Percentiles rank a stretch among this genome's conserved stretches.
phyloP scores from a whole-genome alignment of 495 filamentous ascomycete genomes.

The Penicillium samsonianum region DNA sequence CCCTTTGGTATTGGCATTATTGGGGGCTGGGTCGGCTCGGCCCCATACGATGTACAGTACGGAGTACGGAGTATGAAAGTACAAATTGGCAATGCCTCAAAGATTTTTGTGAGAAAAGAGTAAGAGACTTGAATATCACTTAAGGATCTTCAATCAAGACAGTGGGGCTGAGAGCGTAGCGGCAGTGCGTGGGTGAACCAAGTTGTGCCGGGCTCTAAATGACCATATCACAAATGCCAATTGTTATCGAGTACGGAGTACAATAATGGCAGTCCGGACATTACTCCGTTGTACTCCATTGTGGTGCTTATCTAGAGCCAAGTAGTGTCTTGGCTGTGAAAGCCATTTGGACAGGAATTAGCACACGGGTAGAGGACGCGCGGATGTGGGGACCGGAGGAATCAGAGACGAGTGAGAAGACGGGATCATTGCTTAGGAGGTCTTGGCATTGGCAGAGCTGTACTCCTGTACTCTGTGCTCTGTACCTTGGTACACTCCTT shows the following conservation, averaged over 20 bases:
- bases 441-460: slow-evolving; percentile 23
- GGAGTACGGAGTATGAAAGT: not conserved
- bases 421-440: not conserved
- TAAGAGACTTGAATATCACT: not conserved
- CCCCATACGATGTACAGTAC: not conserved
- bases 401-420: slow-evolving; percentile 18
- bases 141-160: not conserved
- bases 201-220: not conserved
- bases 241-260: not conserved
- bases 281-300: not conserved
- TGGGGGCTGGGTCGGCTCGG: not conserved
- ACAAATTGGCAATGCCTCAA: not conserved
- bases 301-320: slow-evolving; percentile 5
- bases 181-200: not conserved
- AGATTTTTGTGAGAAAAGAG: no score
- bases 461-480: not conserved
- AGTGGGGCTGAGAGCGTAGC: not conserved
- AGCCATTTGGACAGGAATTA: not conserved
- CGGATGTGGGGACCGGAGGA: slow-evolving; percentile 27
- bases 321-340: slow-evolving; percentile 4
- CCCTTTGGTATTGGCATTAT: not conserved
- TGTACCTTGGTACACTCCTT: not conserved
- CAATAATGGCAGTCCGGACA: not conserved
- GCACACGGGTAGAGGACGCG: slow-evolving; percentile 19
- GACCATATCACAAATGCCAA: not conserved